Evolutionary conservation across 176 grass and related monocot species (phyloP).

Genomic region (Avena atlantica): DNA sequence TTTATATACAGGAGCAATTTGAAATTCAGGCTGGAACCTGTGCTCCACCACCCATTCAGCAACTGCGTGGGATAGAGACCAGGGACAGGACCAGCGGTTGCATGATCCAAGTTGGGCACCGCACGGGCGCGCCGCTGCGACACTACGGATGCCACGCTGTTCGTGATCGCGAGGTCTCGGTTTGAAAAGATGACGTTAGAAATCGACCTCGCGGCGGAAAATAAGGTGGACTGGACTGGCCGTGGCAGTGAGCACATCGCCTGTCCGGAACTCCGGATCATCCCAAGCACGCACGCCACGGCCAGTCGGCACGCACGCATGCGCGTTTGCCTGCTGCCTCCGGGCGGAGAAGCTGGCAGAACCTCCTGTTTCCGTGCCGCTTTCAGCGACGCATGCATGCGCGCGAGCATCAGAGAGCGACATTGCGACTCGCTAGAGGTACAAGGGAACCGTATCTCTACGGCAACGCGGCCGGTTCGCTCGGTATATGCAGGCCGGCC

Average conservation of each 20-base stretch:
- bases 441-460: not conserved
- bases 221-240: not conserved
- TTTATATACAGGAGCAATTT: too few relatives aligned
- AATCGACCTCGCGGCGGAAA: not conserved
- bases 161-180: slow-evolving; percentile 14
- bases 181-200: not conserved
- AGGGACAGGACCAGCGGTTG: not conserved
- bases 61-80: slow-evolving; percentile 23
- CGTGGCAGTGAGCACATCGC: not conserved
- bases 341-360: not conserved
- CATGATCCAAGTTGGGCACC: slow-evolving; percentile 5
- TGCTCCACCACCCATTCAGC: not conserved
- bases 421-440: not conserved
- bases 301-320: not conserved
- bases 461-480: not conserved
- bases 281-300: not conserved
- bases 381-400: slow-evolving; percentile 18
- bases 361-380: not conserved
- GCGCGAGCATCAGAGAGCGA: not conserved
- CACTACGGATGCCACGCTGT: not conserved
- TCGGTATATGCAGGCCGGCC: not conserved
- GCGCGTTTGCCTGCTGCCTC: not conserved
- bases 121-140: not conserved
- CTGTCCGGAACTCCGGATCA: slow-evolving; percentile 14
- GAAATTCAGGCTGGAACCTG: not conserved